These are phyloP conservation scores for Schizosaccharomyces versatilis DNA, from an alignment of 1,139 yeast species.

Conservation along the genomic window DNA sequence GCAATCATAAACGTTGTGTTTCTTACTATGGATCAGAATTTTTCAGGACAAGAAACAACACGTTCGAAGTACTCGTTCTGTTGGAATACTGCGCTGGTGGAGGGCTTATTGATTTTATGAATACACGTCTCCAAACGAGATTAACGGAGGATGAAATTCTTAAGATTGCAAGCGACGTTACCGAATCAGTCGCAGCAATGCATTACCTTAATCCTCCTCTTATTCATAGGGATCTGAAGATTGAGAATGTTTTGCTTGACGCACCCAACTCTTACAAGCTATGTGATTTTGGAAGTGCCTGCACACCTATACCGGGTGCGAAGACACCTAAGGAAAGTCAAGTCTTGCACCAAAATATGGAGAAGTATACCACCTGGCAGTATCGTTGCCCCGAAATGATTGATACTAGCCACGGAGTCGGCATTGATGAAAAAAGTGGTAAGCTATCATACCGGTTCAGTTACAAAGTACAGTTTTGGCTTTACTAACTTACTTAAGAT, in stretches of 20 bases:
- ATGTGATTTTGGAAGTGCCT: slow-evolving; percentile 89
- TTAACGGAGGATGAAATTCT: slow-evolving; percentile 64
- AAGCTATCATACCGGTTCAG: neutral
- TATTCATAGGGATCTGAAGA: slow-evolving; percentile 81
- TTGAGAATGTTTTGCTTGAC: slow-evolving; percentile 77
- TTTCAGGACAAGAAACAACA: slow-evolving; percentile 32
- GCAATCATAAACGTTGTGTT: slow-evolving; percentile 22
- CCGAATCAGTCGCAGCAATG: slow-evolving; percentile 70
- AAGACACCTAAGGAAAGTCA: slow-evolving; percentile 36
- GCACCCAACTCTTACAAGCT: slow-evolving; percentile 51
- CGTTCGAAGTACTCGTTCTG: slow-evolving; percentile 67
- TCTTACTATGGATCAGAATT: slow-evolving; percentile 90
- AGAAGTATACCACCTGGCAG: slow-evolving; percentile 88
- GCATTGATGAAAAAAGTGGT: slow-evolving; percentile 68
- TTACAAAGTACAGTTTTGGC: neutral
- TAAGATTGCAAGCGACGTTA: slow-evolving; percentile 60
- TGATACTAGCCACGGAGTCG: slow-evolving; percentile 59
- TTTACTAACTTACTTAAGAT: slow-evolving; percentile 22
- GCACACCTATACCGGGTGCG: slow-evolving; percentile 45
- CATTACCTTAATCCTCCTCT: slow-evolving; percentile 64
- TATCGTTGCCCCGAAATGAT: slow-evolving; percentile 94
- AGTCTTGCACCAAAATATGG: slow-evolving; percentile 54
- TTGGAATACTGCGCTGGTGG: slow-evolving; percentile 68
- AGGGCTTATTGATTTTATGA: slow-evolving; percentile 79
- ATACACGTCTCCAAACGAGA: slow-evolving; percentile 61